Base-by-base conservation (phyloP, 2,329 filamentous ascomycete genomes). In the Sporothrix luriei region DNA sequence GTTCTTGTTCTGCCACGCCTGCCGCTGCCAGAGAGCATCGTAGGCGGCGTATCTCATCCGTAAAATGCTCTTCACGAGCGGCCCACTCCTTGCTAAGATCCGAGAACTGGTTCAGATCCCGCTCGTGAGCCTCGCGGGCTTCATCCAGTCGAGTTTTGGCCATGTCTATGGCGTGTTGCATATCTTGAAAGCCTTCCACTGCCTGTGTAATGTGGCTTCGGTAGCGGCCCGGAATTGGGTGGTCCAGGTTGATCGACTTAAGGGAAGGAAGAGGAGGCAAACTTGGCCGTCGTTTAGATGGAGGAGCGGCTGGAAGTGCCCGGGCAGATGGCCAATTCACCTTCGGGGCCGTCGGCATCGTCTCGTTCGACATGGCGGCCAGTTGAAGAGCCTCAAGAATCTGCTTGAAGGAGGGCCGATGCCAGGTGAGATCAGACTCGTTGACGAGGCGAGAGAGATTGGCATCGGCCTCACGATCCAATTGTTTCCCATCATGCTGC, bases 371-470 rank as follows among this genome's bases (percentile, higher is more conserved):
- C 79, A 84, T 82, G 73, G 84, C 76, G 10, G 73, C 75, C 5
- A 79, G 78, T 55, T 80, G 79, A n/a, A 85, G 75, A 0, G 79
- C 74, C 70, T 84, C 82, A 19, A 80, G 77, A 76, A 84, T 80
- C 73, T 82, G 80, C 52, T 80, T 75, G 48, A 83, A 67, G 9
- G 78, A 81, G 7, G 82, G 82, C n/a, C 78, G 80, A 65, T 81
- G 78, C 76, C 79, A 80, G 2, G 75, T 71, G 24, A 73, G 65
- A 19, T 78, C 75, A 6, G 52, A 33, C 13, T 70, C 49, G 14
- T 69, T 71, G 21, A 57, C 21, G 4, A 52, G 21, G 14, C 51
- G 64, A 1, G 29, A 19, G 9, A 52, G 13, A 1, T 3, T 24
- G 3, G 9, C 24, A 14, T 55, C 26, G 9, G 13, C 6, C 21